Evolutionary conservation across 2,329 filamentous ascomycete species (phyloP).

Genomic region (Aspergillus calidoustus): DNA sequence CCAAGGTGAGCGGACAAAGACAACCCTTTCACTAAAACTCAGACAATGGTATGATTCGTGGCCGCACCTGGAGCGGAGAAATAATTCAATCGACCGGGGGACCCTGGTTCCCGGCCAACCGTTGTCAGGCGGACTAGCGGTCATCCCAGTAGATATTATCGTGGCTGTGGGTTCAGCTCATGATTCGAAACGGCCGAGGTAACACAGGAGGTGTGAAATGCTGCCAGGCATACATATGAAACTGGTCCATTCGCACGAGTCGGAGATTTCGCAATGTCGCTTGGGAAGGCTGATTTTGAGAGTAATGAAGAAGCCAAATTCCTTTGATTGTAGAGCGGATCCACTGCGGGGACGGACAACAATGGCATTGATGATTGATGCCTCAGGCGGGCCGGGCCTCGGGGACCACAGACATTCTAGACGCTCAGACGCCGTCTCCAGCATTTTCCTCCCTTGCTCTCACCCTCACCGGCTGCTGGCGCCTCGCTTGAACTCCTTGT

Average conservation of each 20-base stretch:
- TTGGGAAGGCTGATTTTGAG: not conserved
- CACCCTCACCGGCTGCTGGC: not conserved
- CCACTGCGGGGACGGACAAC: not conserved
- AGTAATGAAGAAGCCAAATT: not conserved
- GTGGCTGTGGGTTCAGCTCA: constrained; percentile 8
- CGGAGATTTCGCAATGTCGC: not conserved
- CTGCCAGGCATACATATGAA: constrained; percentile 6
- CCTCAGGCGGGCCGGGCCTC: not conserved
- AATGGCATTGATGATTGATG: not conserved
- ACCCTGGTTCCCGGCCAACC: not conserved
- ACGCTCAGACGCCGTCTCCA: not conserved
- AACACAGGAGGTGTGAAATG: not conserved
- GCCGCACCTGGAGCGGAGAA: not conserved
- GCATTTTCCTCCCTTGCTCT: not conserved
- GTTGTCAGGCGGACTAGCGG: not conserved
- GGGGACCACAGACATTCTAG: not conserved
- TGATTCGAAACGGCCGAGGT: constrained; percentile 9
- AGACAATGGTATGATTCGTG: not conserved
- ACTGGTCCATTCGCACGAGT: not conserved
- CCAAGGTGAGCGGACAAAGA: not conserved
- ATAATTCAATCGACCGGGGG: not conserved
- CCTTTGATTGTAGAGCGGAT: not conserved
- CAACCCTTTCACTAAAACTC: not conserved
- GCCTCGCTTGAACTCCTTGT: not conserved
- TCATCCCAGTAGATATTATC: constrained; percentile 8